phyloP scores from a whole-genome alignment of 805 yeast species.

The Wickerhamomyces silvicola region DNA sequence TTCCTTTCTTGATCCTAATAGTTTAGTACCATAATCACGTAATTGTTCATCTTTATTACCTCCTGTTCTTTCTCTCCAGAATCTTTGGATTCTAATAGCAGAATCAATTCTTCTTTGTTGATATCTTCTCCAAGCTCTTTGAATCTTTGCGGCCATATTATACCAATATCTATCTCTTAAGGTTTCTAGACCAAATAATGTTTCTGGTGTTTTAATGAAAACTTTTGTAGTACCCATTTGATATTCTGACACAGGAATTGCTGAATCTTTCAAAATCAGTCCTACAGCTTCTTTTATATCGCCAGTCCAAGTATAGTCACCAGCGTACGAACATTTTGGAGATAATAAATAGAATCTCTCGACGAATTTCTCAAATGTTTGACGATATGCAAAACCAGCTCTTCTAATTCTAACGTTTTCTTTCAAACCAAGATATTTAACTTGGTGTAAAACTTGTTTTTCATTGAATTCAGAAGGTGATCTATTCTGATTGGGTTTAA shows the following conservation, averaged over 20 bases:
- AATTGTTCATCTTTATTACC: slow-evolving; percentile 80
- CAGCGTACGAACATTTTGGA: slow-evolving; percentile 88
- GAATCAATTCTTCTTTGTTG: slow-evolving; percentile 77
- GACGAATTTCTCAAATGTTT: slow-evolving; percentile 91
- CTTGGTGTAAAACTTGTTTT: slow-evolving; percentile 88
- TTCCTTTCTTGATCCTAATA: slow-evolving; percentile 73
- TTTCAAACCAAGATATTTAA: slow-evolving; percentile 90
- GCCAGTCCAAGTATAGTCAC: slow-evolving; percentile 63
- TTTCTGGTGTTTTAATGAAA: slow-evolving; percentile 95
- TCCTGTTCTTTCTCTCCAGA: slow-evolving; percentile 74
- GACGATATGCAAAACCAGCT: slow-evolving; percentile 98
- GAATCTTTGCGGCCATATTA: slow-evolving; percentile 95
- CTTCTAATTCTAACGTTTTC: slow-evolving; percentile 96
- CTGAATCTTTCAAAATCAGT: slow-evolving; percentile 48
- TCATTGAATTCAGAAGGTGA: slow-evolving; percentile 87
- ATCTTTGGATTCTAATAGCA: slow-evolving; percentile 72
- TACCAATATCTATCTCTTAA: slow-evolving; percentile 98
- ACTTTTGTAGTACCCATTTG: slow-evolving; percentile 91
- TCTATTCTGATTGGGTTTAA: slow-evolving; percentile 92
- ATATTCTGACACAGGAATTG: slow-evolving; percentile 73
- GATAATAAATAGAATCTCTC: slow-evolving; percentile 89
- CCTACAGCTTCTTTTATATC: slow-evolving; percentile 48
- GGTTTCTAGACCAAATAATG: slow-evolving; percentile 89
- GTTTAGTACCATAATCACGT: slow-evolving; percentile 73
- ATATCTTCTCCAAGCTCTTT: slow-evolving; percentile 91